phyloP scores from a whole-genome alignment of 1,284 basidiomycete species.

The Leccinum angustisporum region DNA sequence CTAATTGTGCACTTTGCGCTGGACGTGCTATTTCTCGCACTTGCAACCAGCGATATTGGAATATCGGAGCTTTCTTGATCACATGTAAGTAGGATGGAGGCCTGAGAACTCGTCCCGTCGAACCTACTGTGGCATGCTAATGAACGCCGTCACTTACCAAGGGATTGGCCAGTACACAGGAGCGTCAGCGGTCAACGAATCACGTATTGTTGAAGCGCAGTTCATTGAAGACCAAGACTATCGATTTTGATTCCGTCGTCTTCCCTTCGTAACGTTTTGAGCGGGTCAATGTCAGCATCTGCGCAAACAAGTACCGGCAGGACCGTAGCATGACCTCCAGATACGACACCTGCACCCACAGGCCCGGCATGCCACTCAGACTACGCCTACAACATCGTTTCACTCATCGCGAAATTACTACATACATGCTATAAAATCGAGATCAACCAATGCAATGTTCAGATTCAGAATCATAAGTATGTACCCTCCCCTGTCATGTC shows the following conservation, averaged over 20 bases:
- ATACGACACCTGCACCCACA: not conserved
- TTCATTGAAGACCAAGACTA: not conserved
- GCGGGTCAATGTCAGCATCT: not conserved
- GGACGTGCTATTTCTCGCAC: not conserved
- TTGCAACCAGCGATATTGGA: not conserved
- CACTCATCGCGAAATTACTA: not conserved
- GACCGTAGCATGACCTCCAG: not conserved
- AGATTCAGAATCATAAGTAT: not conserved
- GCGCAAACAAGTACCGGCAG: not conserved
- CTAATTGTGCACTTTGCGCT: not conserved
- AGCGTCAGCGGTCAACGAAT: not conserved
- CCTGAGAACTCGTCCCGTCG: not conserved
- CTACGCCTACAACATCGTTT: not conserved
- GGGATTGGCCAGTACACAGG: not conserved
- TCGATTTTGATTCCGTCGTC: not conserved
- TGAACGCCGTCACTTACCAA: not conserved
- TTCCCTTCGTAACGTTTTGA: not conserved
- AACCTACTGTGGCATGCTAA: not conserved
- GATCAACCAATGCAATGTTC: not conserved
- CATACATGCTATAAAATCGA: not conserved
- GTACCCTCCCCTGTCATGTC: not conserved
- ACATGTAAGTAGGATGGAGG: not conserved
- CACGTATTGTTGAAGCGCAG: not conserved
- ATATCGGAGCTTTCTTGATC: not conserved
- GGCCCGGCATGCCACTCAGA: not conserved